These are phyloP conservation scores for Sonneratia alba DNA, from an alignment of 345 rosid genomes.

Conservation along the genomic window DNA sequence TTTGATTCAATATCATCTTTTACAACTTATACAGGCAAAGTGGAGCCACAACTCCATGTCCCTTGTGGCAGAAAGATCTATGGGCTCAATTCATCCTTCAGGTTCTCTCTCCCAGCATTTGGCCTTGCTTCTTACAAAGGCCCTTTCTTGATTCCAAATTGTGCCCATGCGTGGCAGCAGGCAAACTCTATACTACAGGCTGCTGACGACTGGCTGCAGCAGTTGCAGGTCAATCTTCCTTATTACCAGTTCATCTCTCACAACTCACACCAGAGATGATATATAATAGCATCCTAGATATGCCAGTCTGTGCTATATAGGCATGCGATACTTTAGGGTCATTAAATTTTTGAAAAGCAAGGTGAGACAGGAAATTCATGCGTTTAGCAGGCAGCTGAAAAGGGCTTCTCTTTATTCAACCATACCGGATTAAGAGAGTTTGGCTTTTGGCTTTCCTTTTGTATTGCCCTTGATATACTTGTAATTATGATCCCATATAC, in stretches of 20 bases:
- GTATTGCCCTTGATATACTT: constrained; percentile 9
- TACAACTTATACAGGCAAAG: constrained; percentile 22
- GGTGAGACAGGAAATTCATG: background rate
- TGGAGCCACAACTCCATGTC: constrained; percentile 18
- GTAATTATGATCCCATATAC: background rate
- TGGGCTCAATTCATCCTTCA: constrained; percentile 27
- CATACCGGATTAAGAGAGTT: background rate
- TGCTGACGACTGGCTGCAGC: constrained; percentile 43
- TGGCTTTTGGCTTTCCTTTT: background rate
- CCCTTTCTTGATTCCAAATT: constrained; percentile 43
- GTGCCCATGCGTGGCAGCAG: constrained; percentile 32
- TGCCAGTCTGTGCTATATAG: background rate
- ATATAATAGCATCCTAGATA: background rate
- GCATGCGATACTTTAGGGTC: constrained; percentile 5
- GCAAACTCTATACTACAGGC: constrained; percentile 25
- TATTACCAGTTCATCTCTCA: constrained; percentile 44
- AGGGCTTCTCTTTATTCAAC: background rate
- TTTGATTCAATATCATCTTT: background rate
- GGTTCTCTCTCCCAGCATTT: constrained; percentile 43
- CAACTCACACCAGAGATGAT: constrained; percentile 33
- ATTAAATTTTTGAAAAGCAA: constrained; percentile 1
- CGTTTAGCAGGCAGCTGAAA: background rate
- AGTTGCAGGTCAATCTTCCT: constrained; percentile 36
- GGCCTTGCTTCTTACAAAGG: constrained; percentile 72
- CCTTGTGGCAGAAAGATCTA: constrained; percentile 20